These are phyloP conservation scores for Erythrobasidium yunnanense DNA, from an alignment of 768 basidiomycete genomes.

Conservation along the genomic window DNA sequence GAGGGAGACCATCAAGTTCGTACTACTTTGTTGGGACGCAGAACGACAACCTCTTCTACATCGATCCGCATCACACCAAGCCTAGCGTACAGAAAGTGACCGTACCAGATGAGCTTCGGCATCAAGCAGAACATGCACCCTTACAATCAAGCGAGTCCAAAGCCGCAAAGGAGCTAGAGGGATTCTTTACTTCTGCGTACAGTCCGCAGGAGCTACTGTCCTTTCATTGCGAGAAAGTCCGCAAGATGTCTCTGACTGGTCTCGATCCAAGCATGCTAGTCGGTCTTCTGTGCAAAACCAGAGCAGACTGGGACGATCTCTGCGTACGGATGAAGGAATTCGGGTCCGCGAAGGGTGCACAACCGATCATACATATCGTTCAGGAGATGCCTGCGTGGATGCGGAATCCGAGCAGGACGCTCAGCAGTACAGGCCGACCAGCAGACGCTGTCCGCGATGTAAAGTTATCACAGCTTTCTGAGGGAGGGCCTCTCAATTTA, in stretches of 20 bases:
- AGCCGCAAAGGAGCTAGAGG: conserved; percentile 42
- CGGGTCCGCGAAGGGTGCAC: neutral
- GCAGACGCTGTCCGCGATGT: neutral
- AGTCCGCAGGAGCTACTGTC: conserved; percentile 61
- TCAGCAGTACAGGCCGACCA: neutral
- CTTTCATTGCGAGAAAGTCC: conserved; percentile 91
- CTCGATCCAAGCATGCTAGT: conserved; percentile 96
- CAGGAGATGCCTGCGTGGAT: conserved; percentile 24
- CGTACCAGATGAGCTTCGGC: neutral
- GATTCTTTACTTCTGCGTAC: conserved; percentile 60
- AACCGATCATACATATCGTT: conserved; percentile 9
- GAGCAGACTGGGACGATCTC: conserved; percentile 76
- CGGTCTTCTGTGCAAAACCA: conserved; percentile 75
- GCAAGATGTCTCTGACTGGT: conserved; percentile 83
- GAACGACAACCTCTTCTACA: conserved; percentile 59
- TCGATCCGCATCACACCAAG: conserved; percentile 50
- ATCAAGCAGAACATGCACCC: neutral
- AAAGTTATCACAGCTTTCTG: neutral
- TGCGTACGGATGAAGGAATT: conserved; percentile 62
- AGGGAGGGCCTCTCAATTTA: neutral
- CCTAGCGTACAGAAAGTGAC: conserved; percentile 58
- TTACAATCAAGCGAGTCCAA: conserved; percentile 47
- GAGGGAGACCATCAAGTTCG: conserved; percentile 88
- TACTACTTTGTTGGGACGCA: conserved; percentile 96
- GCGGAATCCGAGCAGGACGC: conserved; percentile 1